Conservation (phyloP, 495 filamentous ascomycete species). For the Lepidopterella palustris region DNA sequence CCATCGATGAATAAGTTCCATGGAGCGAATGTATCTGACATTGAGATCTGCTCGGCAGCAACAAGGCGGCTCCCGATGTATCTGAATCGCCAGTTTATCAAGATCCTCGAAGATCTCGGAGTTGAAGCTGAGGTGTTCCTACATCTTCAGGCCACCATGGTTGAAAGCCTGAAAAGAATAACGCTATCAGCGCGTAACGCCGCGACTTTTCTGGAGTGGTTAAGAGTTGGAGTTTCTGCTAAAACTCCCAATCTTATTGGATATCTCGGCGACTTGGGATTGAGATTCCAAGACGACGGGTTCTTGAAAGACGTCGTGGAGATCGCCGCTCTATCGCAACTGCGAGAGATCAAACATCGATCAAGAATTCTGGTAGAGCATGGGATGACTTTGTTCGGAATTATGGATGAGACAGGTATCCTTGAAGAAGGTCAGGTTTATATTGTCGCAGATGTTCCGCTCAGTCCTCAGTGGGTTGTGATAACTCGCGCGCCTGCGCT, state of each 20-base stretch:
- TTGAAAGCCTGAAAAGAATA: conserved; percentile 51
- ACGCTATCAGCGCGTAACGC: conserved; percentile 51
- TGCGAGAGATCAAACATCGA: conserved; percentile 68
- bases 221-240: conserved; percentile 48
- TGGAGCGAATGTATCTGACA: conserved; percentile 39
- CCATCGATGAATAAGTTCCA: conserved; percentile 75
- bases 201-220: conserved; percentile 52
- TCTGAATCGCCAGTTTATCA: conserved; percentile 72
- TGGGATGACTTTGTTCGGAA: conserved; percentile 67
- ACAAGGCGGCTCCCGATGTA: conserved; percentile 59
- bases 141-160: conserved; percentile 49
- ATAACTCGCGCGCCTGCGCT: conserved; percentile 69
- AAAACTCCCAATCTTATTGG: conserved; percentile 54
- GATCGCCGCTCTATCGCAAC: conserved; percentile 53
- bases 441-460: conserved; percentile 24
- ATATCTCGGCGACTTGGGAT: conserved; percentile 43
- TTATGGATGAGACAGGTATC: conserved; percentile 74
- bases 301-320: conserved; percentile 63
- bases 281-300: conserved; percentile 56
- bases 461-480: conserved; percentile 35
- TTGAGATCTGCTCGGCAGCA: conserved; percentile 70
- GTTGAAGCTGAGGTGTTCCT: conserved; percentile 53
- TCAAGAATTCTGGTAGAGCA: conserved; percentile 61
- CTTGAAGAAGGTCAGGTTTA: conserved; percentile 64
- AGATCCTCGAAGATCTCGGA: conserved; percentile 70